Percentiles rank a stretch among this genome's conserved stretches.
Conservation (phyloP, 2,329 filamentous ascomycete species). For the Hypocrella siamensis region DNA sequence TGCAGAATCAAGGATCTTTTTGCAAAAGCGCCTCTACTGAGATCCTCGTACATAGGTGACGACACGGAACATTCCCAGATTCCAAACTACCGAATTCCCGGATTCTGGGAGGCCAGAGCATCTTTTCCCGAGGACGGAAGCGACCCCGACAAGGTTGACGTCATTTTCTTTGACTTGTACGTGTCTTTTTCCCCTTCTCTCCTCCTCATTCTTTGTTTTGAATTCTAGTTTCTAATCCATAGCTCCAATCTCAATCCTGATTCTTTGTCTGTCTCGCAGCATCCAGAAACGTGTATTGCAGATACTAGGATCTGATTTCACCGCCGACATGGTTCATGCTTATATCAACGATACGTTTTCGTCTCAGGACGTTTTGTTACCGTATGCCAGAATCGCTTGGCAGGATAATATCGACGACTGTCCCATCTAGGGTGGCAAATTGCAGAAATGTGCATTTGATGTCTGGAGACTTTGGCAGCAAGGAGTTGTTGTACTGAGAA, state of each 20-base stretch:
- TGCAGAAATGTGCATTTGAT: not conserved
- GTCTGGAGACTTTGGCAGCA: not conserved
- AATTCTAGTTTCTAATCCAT: not conserved
- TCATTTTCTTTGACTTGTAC: slow-evolving; percentile 38
- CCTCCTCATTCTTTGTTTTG: not conserved
- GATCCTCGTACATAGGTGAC: slow-evolving; percentile 23
- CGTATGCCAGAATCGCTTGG: slow-evolving; percentile 22
- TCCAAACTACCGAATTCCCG: slow-evolving; percentile 28
- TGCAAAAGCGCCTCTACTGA: no score
- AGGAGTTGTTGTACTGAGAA: no score
- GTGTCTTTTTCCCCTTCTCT: slow-evolving; percentile 5
- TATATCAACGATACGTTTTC: slow-evolving; percentile 24
- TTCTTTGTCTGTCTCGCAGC: slow-evolving; percentile 7
- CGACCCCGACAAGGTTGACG: slow-evolving; percentile 28
- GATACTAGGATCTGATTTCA: slow-evolving; percentile 20
- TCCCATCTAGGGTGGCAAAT: no score
- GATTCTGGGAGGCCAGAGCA: slow-evolving; percentile 32
- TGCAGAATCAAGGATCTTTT: no score
- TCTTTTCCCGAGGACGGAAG: slow-evolving; percentile 27
- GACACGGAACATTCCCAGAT: slow-evolving; percentile 36
- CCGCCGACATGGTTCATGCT: slow-evolving; percentile 16
- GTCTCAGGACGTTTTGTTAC: slow-evolving; percentile 21
- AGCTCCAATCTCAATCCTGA: not conserved
- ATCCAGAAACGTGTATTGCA: slow-evolving; percentile 21
- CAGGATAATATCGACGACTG: slow-evolving; percentile 20